Evolutionary conservation across 768 basidiomycete genomes (phyloP), one percentile per base, ranked within the genome.

Genomic region (Boletales sp.): DNA sequence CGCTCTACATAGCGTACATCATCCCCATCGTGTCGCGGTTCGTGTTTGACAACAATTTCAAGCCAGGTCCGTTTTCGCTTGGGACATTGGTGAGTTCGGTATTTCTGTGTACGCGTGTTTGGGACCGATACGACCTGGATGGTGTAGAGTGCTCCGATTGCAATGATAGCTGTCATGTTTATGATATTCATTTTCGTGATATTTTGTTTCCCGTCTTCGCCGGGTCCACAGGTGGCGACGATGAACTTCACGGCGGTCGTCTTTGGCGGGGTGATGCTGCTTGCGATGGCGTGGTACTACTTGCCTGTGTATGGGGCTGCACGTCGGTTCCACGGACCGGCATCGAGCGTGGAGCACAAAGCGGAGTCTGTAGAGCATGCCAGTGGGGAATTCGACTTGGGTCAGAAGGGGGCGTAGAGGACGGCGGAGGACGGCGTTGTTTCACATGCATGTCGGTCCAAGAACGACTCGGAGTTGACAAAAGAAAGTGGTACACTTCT

Each of bases 211-310:
- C 85, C 83, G 12, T 62, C 74, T 12, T 72, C 71, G 15, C 77
- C 78, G 2, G 56, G 61, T 8, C 71, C 82, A 0, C 60, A 62
- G 15, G 68, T 68, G 2, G 63, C 71, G 12, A 67, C 70, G 41
- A 87, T 90, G 86, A 89, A 89, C 62, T 89, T 88, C 57, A 76
- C 81, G 0, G 71, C 82, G 28, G 80, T 84, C 21, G 84, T 90
- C 3, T 69, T 81, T 8, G 80, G 80, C 0, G 83, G 81, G 2
- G 74, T 81, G 3, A 64, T 86, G 49, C 36, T 73, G 5, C 72
- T 88, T n/a, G 76, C 82, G 6, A 56, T 82, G 7, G 51, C 68
- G 0, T 88, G 81, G 72, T 90, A 82, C 65, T 88, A 81, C 69
- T 74, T 83, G 62, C 84, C 84, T 0, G 69, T 70, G n/a, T 86